A percentile compares a stretch with the other conserved stretches of the same genome.
phyloP scores from a whole-genome alignment of 1,139 yeast genomes.

The Pichia sp. region DNA sequence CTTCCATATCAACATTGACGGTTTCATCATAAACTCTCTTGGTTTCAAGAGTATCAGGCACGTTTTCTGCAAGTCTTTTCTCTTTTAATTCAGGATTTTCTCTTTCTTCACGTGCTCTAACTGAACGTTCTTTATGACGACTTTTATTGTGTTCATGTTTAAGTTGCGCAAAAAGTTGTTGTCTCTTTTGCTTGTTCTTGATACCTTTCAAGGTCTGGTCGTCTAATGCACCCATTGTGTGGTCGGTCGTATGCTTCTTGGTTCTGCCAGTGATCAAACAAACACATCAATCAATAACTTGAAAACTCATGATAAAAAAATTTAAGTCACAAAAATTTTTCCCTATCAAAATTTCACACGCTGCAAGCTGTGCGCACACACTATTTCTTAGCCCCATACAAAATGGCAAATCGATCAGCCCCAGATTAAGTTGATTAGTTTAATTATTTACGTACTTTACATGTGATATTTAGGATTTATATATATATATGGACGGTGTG shows the following conservation, averaged over 20 bases:
- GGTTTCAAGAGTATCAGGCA: slow-evolving; percentile 85
- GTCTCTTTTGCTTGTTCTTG: slow-evolving; percentile 77
- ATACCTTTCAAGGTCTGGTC: slow-evolving; percentile 37
- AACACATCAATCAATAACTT: too few species aligned
- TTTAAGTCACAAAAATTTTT: neutral
- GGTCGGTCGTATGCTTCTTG: too few species aligned
- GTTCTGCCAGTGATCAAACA: neutral
- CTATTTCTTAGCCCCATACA: too few species aligned
- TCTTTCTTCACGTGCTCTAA: slow-evolving; percentile 81
- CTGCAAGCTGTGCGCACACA: too few species aligned
- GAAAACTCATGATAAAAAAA: neutral
- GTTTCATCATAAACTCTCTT: slow-evolving; percentile 93
- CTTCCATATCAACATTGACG: slow-evolving; percentile 68
- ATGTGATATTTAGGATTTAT: too few species aligned
- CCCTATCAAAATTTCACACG: neutral
- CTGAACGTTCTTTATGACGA: slow-evolving; percentile 72
- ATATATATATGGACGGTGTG: too few species aligned
- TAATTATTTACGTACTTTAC: too few species aligned
- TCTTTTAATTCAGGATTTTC: slow-evolving; percentile 79
- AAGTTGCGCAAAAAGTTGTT: slow-evolving; percentile 70
- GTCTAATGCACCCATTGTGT: slow-evolving; percentile 28
- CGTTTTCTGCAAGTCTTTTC: slow-evolving; percentile 74
- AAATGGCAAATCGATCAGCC: too few species aligned
- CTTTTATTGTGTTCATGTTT: slow-evolving; percentile 75
- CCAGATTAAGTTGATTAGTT: too few species aligned